These are phyloP conservation scores for Betula pendula DNA, from an alignment of 306 rosid species.

Conservation along the genomic window DNA sequence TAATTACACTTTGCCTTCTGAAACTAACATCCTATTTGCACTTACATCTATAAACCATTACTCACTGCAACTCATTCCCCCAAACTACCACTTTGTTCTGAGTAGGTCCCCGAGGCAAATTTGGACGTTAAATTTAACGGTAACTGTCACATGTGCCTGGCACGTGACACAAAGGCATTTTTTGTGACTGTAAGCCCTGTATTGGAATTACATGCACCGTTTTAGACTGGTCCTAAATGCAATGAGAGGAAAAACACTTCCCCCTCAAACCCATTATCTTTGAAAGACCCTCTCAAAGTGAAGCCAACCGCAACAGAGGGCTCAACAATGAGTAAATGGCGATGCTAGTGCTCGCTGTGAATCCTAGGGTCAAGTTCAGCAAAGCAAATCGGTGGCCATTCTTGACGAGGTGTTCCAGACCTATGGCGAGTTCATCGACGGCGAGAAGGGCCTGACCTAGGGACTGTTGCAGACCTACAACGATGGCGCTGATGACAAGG, in stretches of 20 bases:
- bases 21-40: no score
- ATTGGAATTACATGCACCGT: no score
- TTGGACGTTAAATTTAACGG: no score
- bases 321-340: constrained; percentile 89
- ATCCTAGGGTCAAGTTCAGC: constrained; percentile 96
- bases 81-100: no score
- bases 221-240: constrained; percentile 10
- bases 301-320: constrained; percentile 66
- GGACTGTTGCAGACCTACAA: constrained; percentile 88
- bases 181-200: no score
- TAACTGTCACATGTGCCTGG: no score
- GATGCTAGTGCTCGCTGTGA: constrained; percentile 86
- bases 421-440: constrained; percentile 80
- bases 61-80: no score
- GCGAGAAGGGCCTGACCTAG: constrained; percentile 81
- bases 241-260: not conserved
- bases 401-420: constrained; percentile 91
- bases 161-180: no score
- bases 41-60: no score
- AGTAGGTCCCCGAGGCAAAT: no score
- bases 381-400: constrained; percentile 97
- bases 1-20: no score
- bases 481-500: constrained; percentile 95
- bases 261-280: not conserved
- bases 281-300: not conserved